Evolutionary conservation across 257 asterid species (phyloP), one percentile per base, ranked within the genome.

Genomic region (Perilla frutescens): DNA sequence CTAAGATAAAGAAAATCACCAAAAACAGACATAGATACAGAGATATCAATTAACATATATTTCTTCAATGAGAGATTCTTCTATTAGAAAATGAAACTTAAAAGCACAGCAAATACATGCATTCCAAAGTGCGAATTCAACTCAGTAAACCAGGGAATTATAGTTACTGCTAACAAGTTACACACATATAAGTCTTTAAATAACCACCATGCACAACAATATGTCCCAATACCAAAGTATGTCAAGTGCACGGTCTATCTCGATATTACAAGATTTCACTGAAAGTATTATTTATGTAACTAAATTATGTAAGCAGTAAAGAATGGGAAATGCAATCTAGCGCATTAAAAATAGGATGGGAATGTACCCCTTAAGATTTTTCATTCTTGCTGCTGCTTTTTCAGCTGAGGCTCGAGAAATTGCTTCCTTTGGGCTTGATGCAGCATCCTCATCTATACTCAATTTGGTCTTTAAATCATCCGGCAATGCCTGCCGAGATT

Each of bases 381-480:
- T 88, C 58, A 76, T 84, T 82, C 93, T 79, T 64, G 82, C 71
- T 55, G 85, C 85, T n/a, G 84, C 83, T 83, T 85, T 80, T 51
- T 87, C 89, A 34, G 88, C 88, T 60, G 96, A 84, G 80, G 87
- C 91, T 77, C 92, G 90, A 74, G 93, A 88, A 80, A 92, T 85
- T 29, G 91, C 96, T 68, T 89, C 98, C 81, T 81, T 90, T 29
- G 98, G 98, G 84, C 98, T 92, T 9, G 97, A 86, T 72, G 77
- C 92, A 10, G 74, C 69, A 66, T 95, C 99, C 61, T 92, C 98
- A 40, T 92, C 98, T 79, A 95, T 79, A 87, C 96, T 92, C 62
- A 95, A 90, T 86, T 92, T 95, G 60, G 89, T 89, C 81, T 76
- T 92, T 78, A 95, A 87, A 82, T 95, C 99, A 72, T 95, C 99